A percentile compares a stretch with the other conserved stretches of the same genome.
Conservation (phyloP, 768 basidiomycete species). For the Serpula lacrymans region DNA sequence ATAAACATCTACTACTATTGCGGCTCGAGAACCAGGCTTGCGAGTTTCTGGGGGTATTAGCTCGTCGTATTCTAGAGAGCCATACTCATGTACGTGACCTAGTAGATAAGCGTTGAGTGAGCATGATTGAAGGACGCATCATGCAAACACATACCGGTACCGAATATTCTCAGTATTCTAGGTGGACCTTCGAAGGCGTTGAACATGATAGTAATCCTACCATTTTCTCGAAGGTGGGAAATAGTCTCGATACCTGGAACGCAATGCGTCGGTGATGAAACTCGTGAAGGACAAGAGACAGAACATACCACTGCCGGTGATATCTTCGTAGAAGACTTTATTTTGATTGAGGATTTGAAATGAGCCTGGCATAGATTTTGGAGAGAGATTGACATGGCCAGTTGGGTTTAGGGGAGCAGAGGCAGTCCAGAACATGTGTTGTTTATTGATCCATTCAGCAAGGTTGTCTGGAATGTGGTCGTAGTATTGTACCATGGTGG, state of each 20-base stretch:
- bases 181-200: slow-evolving; percentile 61
- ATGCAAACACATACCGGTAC: slow-evolving; percentile 39
- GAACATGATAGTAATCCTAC: slow-evolving; percentile 61
- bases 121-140: neutral
- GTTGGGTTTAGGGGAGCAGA: slow-evolving; percentile 55
- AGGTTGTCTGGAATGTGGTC: slow-evolving; percentile 56
- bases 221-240: slow-evolving; percentile 61
- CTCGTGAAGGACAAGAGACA: neutral
- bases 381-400: slow-evolving; percentile 66
- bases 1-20: slow-evolving; percentile 57
- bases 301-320: slow-evolving; percentile 58
- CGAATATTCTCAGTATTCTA: slow-evolving; percentile 55
- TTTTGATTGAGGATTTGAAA: slow-evolving; percentile 57
- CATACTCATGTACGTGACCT: slow-evolving; percentile 65
- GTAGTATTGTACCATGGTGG: slow-evolving; percentile 55
- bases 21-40: slow-evolving; percentile 55
- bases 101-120: neutral
- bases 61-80: slow-evolving; percentile 54
- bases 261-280: neutral
- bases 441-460: slow-evolving; percentile 55
- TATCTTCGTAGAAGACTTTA: slow-evolving; percentile 71
- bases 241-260: slow-evolving; percentile 55
- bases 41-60: slow-evolving; percentile 47
- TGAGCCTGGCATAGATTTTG: slow-evolving; percentile 62
- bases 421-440: slow-evolving; percentile 72